Conservation (phyloP, 768 basidiomycete genomes). For the Rubroboletus satanas region DNA sequence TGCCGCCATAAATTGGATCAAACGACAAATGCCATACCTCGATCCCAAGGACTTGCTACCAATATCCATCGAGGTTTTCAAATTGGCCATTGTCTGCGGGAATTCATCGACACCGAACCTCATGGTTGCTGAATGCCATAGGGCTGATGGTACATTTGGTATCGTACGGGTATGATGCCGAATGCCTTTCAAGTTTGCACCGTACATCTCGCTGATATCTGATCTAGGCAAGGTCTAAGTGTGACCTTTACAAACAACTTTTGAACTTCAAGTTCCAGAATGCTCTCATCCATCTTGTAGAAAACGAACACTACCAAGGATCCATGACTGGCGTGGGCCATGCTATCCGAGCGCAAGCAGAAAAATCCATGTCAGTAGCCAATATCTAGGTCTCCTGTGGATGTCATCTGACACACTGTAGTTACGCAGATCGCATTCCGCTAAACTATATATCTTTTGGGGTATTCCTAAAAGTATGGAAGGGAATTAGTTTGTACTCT, state of each 20-base stretch:
- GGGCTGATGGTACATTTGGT: constrained; percentile 76
- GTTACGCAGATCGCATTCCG: constrained; percentile 26
- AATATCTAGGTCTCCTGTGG: background rate
- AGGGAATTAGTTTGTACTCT: constrained; percentile 43
- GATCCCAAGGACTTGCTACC: constrained; percentile 86
- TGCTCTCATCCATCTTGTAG: constrained; percentile 59
- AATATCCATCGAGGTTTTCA: constrained; percentile 71
- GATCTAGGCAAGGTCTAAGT: constrained; percentile 68
- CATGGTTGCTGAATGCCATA: constrained; percentile 75
- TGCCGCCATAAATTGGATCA: constrained; percentile 48
- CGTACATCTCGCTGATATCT: constrained; percentile 5
- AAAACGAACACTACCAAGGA: constrained; percentile 72
- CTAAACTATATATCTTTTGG: constrained; percentile 37
- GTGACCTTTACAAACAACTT: constrained; percentile 81
- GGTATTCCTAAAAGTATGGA: constrained; percentile 52
- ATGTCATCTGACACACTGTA: constrained; percentile 12
- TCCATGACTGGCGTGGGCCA: constrained; percentile 66
- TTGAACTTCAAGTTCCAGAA: constrained; percentile 68
- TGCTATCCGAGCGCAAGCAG: constrained; percentile 52
- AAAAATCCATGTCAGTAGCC: constrained; percentile 36
- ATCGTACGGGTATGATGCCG: constrained; percentile 57
- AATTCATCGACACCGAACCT: constrained; percentile 83
- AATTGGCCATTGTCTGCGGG: constrained; percentile 79
- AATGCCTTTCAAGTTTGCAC: constrained; percentile 3
- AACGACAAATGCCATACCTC: constrained; percentile 61